phyloP scores from a whole-genome alignment of 306 rosid genomes.

The Vigna nakashimae region DNA sequence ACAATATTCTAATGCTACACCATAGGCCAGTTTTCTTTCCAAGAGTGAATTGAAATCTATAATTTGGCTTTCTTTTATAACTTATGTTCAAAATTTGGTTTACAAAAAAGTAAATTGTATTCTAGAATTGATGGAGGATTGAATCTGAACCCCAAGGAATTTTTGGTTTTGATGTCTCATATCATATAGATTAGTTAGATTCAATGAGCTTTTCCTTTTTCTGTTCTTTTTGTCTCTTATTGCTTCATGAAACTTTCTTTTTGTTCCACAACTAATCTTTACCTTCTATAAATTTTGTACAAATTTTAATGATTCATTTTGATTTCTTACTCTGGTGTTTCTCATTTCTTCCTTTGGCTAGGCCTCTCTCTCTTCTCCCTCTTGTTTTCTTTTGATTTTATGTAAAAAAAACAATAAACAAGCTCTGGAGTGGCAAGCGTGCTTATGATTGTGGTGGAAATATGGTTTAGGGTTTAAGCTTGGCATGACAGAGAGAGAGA shows the following conservation, averaged over 20 bases:
- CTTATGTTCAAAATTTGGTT: not conserved
- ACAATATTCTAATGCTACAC: not conserved
- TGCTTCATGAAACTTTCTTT: not conserved
- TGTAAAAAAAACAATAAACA: not conserved
- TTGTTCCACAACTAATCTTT: not conserved
- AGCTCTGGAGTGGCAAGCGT: constrained; percentile 43
- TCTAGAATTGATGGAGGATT: not conserved
- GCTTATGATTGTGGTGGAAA: constrained; percentile 62
- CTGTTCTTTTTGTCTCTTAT: not conserved
- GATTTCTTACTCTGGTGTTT: not conserved
- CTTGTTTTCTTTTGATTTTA: not conserved
- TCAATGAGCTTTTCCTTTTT: not conserved
- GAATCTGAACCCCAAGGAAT: not conserved
- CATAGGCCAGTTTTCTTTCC: not conserved
- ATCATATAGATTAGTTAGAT: not conserved
- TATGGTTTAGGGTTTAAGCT: constrained; percentile 67
- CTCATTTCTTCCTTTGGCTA: not conserved
- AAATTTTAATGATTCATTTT: not conserved
- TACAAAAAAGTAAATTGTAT: not conserved
- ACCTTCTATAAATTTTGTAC: not conserved
- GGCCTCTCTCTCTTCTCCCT: not conserved
- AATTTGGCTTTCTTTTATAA: not conserved
- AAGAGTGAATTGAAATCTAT: no score
- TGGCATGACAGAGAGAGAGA: constrained; percentile 51
- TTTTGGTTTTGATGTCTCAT: not conserved